These are phyloP conservation scores for Yarrowia sp. DNA, from an alignment of 805 yeast species.

Conservation along the genomic window DNA sequence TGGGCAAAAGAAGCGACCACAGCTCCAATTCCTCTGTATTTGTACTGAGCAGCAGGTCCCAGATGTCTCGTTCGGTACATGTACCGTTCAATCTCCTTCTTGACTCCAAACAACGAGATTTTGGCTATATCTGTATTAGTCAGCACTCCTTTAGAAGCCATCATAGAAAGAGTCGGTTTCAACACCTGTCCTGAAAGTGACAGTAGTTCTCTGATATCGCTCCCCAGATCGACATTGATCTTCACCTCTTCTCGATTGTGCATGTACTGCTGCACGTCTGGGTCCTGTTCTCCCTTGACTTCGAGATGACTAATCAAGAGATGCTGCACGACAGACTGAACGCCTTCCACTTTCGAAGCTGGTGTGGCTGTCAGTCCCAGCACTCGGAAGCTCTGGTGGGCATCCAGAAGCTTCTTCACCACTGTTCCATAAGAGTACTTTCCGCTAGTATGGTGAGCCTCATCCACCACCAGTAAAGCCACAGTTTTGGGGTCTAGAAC, in stretches of 20 bases:
- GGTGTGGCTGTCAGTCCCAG: slow-evolving; percentile 97
- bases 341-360: slow-evolving; percentile 83
- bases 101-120: slow-evolving; percentile 72
- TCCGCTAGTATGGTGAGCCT: slow-evolving; percentile 93
- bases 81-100: slow-evolving; percentile 68
- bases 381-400: slow-evolving; percentile 71
- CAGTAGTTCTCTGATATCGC: slow-evolving; percentile 63
- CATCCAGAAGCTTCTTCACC: slow-evolving; percentile 67
- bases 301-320: slow-evolving; percentile 78
- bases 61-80: slow-evolving; percentile 34
- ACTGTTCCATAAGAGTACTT: slow-evolving; percentile 88
- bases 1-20: slow-evolving; percentile 74
- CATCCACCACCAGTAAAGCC: slow-evolving; percentile 84
- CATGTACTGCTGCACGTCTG: slow-evolving; percentile 81
- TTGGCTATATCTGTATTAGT: slow-evolving; percentile 69
- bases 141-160: slow-evolving; percentile 68
- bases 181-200: slow-evolving; percentile 67
- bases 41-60: slow-evolving; percentile 43
- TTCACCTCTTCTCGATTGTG: slow-evolving; percentile 69
- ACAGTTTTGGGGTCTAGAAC: slow-evolving; percentile 75
- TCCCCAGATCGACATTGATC: slow-evolving; percentile 60
- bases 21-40: slow-evolving; percentile 53
- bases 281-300: slow-evolving; percentile 81
- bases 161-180: slow-evolving; percentile 67
- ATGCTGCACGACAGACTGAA: slow-evolving; percentile 82